Percentiles rank a stretch among this genome's conserved stretches.
These are phyloP conservation scores for Ceratocystis alfenasii DNA, from an alignment of 2,329 filamentous ascomycete genomes.

Conservation along the genomic window DNA sequence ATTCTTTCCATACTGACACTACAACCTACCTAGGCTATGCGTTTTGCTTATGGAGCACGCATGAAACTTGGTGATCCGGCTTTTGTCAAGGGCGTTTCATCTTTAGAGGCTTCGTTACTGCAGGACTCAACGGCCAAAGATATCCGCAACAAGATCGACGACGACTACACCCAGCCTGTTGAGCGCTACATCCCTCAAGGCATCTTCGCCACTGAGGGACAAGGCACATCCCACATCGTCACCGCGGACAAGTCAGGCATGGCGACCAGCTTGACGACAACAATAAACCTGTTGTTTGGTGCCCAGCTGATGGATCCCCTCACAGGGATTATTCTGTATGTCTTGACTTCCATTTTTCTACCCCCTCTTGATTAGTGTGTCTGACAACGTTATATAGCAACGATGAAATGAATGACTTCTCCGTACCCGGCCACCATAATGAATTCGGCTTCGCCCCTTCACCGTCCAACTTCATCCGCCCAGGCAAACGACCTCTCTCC, in stretches of 20 bases:
- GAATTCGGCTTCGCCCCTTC: slow-evolving; percentile 76
- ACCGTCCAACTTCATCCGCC: slow-evolving; percentile 67
- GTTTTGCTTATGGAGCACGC: slow-evolving; percentile 74
- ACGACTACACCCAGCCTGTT: slow-evolving; percentile 58
- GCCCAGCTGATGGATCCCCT: slow-evolving; percentile 65
- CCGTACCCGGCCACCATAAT: slow-evolving; percentile 64
- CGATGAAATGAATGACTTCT: slow-evolving; percentile 69
- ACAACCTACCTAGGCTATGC: slow-evolving; percentile 48
- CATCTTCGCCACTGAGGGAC: slow-evolving; percentile 54
- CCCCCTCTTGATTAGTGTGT: slow-evolving; percentile 23
- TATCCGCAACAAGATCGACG: slow-evolving; percentile 57
- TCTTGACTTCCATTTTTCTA: slow-evolving; percentile 24
- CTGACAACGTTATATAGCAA: slow-evolving; percentile 31
- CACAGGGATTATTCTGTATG: slow-evolving; percentile 64
- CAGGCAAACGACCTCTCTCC: slow-evolving; percentile 70
- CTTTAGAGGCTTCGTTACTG: slow-evolving; percentile 53
- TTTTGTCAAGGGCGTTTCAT: slow-evolving; percentile 52
- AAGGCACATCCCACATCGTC: slow-evolving; percentile 63
- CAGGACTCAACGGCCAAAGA: slow-evolving; percentile 44
- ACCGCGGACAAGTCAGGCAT: slow-evolving; percentile 61
- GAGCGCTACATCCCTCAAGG: slow-evolving; percentile 59
- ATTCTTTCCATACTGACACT: neutral
- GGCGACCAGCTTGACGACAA: slow-evolving; percentile 72
- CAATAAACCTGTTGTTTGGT: slow-evolving; percentile 79
- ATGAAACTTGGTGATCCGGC: slow-evolving; percentile 71